Conservation (phyloP, 176 grass and related monocot genomes). For the Raddia distichophylla region DNA sequence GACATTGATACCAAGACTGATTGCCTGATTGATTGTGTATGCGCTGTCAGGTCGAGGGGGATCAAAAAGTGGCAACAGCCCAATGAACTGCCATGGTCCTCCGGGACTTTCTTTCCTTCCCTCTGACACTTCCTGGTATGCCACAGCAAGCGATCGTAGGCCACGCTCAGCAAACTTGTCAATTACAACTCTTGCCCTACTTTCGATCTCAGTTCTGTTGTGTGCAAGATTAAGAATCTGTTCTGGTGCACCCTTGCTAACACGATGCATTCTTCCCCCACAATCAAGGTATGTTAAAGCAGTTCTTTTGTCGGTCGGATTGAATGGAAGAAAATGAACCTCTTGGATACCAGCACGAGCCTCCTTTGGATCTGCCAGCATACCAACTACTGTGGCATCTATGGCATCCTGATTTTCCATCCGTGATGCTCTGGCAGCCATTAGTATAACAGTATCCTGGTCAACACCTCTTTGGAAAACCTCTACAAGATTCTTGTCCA, state of each 20-base stretch:
- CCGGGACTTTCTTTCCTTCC: conserved; percentile 84
- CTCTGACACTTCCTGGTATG: conserved; percentile 90
- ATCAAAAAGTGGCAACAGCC: conserved; percentile 90
- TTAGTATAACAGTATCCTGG: conserved; percentile 74
- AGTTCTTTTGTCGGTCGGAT: conserved; percentile 93
- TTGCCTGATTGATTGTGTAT: conserved; percentile 83
- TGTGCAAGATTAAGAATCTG: conserved; percentile 90
- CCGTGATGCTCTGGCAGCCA: conserved; percentile 87
- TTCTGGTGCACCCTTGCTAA: conserved; percentile 95
- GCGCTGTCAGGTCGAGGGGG: conserved; percentile 93
- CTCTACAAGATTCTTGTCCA: conserved; percentile 88
- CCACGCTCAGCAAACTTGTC: conserved; percentile 93
- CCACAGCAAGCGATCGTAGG: conserved; percentile 79
- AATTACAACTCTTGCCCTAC: conserved; percentile 72
- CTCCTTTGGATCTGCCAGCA: conserved; percentile 95
- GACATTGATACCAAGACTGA: conserved; percentile 86
- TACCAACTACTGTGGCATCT: conserved; percentile 88
- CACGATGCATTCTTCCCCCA: conserved; percentile 78
- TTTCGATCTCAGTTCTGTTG: conserved; percentile 84
- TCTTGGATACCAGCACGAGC: conserved; percentile 82
- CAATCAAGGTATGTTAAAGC: conserved; percentile 80
- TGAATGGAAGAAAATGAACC: conserved; percentile 93
- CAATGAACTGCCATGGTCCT: conserved; percentile 84
- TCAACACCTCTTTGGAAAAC: conserved; percentile 73
- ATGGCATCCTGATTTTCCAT: conserved; percentile 97